Base-by-base conservation (phyloP, 352 stramenopile species). In the Phytophthora cactorum region DNA sequence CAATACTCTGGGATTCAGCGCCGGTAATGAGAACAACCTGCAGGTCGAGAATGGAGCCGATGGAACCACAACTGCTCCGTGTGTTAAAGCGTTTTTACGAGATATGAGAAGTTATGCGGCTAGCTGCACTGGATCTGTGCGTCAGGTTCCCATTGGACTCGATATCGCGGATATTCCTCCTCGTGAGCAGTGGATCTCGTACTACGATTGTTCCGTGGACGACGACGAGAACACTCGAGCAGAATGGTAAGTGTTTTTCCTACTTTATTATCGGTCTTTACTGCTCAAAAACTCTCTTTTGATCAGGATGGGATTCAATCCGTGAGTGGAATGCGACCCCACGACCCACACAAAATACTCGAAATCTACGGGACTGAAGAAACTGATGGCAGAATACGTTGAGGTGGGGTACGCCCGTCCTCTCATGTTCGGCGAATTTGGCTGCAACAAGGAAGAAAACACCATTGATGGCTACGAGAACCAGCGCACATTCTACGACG, bases 351-450 rank as follows among this genome's bases (percentile, higher is more conserved):
- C 63, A 0, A 66, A 79, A 55, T 93, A 91, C 66, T 73, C 52
- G 1, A 65, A 92, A 41, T 90, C 85, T 1, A 79, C 53, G 8
- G 87, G 84, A 0, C 65, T 93, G 5, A 66, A 86, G 32, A 80
- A 63, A 10, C 63, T 95, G 36, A 90, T 92, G 81, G 61, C 61
- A 3, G 84, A 91, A 31, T 95, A 92, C 68, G 57, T 52, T 0
- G 52, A 59, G 1, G 61, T 78, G 11, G 65, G 59, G 0, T 90
- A 90, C 58, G 69, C 78, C 36, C 77, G 76, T 1, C 82, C 82
- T 1, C 60, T 93, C 31, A 88, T 95, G 74, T 89, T 93, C 58
- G 81, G 82, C 41, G 87, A 95, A 62, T 95, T 88, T 62, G 87
- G 85, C 17, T 95, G 85, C 68, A 92, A 91, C 66, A 73, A 77